phyloP scores from a whole-genome alignment of 805 yeast genomes.

The Spathaspora arborariae region DNA sequence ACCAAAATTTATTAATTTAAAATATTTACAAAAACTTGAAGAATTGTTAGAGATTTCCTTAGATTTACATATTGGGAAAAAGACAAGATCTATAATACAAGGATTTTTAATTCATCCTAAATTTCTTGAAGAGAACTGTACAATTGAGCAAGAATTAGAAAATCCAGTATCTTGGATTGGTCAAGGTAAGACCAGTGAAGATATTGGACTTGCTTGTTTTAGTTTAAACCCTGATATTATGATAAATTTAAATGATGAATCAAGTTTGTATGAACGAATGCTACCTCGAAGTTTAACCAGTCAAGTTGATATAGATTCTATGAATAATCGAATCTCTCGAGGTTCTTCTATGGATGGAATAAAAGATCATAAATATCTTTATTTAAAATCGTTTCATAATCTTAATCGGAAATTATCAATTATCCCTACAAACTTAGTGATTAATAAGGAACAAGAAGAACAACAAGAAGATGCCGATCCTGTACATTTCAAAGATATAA shows the following conservation, averaged over 20 bases:
- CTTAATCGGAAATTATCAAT: conserved; percentile 24
- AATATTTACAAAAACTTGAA: conserved; percentile 9
- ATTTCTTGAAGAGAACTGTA: conserved; percentile 24
- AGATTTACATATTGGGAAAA: conserved; percentile 7
- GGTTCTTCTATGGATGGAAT: conserved; percentile 19
- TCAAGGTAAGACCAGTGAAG: conserved; percentile 16
- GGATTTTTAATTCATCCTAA: conserved; percentile 48
- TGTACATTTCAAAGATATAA: conserved; percentile 24
- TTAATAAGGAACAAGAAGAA: conserved; percentile 7
- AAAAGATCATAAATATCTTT: not conserved
- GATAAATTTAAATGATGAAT: not conserved
- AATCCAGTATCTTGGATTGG: conserved; percentile 20
- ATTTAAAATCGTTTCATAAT: conserved; percentile 10
- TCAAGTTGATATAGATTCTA: conserved; percentile 1
- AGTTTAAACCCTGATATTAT: conserved; percentile 18
- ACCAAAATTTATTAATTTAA: conserved; percentile 12
- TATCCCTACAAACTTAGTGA: conserved; percentile 24
- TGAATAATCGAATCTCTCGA: conserved; percentile 13
- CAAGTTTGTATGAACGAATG: not conserved
- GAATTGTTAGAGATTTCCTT: not conserved
- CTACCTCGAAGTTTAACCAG: not conserved
- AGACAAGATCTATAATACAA: conserved; percentile 23
- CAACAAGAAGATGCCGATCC: not conserved
- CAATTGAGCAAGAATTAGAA: conserved; percentile 14
- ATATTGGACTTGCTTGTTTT: conserved; percentile 21